Percentiles rank a stretch among this genome's conserved stretches.
phyloP scores from a whole-genome alignment of 768 basidiomycete genomes.

The Fibroporia radiculosa region DNA sequence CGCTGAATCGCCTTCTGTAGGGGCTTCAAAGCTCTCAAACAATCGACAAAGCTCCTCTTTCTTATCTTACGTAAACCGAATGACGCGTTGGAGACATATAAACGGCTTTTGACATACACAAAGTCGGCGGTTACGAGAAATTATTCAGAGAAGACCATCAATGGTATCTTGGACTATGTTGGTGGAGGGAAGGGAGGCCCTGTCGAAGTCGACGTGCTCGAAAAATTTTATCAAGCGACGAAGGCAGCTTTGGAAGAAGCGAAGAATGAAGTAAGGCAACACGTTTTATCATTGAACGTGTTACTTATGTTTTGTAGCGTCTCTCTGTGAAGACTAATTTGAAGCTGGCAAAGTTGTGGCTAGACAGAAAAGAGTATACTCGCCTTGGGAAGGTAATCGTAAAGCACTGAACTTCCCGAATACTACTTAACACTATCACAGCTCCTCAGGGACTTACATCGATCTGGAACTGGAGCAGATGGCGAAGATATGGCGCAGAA shows the following conservation, averaged over 20 bases:
- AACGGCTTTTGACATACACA: constrained; percentile 82
- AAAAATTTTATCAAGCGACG: constrained; percentile 93
- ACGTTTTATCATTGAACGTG: neutral
- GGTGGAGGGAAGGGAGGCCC: constrained; percentile 78
- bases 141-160: constrained; percentile 98
- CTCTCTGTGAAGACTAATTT: constrained; percentile 93
- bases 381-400: constrained; percentile 67
- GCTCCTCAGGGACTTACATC: constrained; percentile 74
- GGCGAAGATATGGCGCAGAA: constrained; percentile 85
- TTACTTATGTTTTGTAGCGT: constrained; percentile 40
- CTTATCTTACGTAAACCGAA: constrained; percentile 68
- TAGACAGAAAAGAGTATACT: constrained; percentile 86
- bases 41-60: constrained; percentile 91
- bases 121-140: constrained; percentile 93
- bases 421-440: constrained; percentile 21
- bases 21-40: constrained; percentile 99
- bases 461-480: constrained; percentile 54
- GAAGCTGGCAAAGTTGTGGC: constrained; percentile 95
- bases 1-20: constrained; percentile 31
- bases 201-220: constrained; percentile 79
- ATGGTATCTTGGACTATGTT: constrained; percentile 96
- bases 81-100: constrained; percentile 84
- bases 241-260: constrained; percentile 86
- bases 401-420: neutral
- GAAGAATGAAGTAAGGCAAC: constrained; percentile 77